These are phyloP conservation scores for Sclerotinia subarctica DNA, from an alignment of 2,329 filamentous ascomycete species.

Conservation along the genomic window DNA sequence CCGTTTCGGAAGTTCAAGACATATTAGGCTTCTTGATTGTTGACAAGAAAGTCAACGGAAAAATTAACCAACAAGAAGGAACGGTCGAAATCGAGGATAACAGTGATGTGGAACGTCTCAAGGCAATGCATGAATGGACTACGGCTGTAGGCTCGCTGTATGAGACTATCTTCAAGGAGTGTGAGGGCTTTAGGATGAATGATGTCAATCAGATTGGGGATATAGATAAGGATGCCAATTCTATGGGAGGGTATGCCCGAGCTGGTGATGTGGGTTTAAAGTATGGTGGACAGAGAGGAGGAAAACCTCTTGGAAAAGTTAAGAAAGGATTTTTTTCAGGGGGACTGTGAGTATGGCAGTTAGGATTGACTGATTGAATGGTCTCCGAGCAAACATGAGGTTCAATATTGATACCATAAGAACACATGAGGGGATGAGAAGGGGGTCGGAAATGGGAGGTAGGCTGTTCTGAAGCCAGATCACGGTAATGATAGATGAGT, in stretches of 20 bases:
- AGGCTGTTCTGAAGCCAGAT: not conserved
- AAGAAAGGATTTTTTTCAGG: not conserved
- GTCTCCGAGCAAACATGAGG: not conserved
- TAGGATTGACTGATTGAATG: not conserved
- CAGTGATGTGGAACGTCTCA: slow-evolving; percentile 70
- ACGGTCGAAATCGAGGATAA: slow-evolving; percentile 75
- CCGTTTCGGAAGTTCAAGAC: slow-evolving; percentile 82
- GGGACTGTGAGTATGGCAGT: no score
- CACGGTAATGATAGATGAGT: slow-evolving; percentile 11
- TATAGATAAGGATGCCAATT: not conserved
- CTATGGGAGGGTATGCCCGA: not conserved
- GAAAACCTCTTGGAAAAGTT: not conserved
- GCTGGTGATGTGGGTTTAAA: not conserved
- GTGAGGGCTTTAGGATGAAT: slow-evolving; percentile 59
- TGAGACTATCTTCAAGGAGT: slow-evolving; percentile 69
- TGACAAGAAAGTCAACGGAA: slow-evolving; percentile 80
- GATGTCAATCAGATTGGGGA: slow-evolving; percentile 28
- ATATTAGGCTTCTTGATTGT: slow-evolving; percentile 94
- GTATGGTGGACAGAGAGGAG: not conserved
- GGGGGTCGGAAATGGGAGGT: not conserved
- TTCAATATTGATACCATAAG: not conserved
- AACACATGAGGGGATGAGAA: not conserved
- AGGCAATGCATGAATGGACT: slow-evolving; percentile 71
- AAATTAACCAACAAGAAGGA: slow-evolving; percentile 84
- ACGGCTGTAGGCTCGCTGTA: slow-evolving; percentile 67